phyloP scores from a whole-genome alignment of 176 grass and related monocot species.

The Avena insularis region DNA sequence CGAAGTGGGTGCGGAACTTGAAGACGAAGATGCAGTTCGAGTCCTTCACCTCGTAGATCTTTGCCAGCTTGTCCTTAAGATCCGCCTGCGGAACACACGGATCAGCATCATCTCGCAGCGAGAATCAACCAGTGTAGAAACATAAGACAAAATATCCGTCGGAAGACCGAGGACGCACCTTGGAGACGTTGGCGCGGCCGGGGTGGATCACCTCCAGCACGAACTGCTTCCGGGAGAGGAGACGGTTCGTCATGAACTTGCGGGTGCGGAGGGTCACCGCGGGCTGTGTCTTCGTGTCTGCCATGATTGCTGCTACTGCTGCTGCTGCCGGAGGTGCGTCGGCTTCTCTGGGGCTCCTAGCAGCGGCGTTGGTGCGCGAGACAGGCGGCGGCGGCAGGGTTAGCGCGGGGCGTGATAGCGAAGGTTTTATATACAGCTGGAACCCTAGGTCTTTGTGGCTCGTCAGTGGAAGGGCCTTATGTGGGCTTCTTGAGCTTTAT shows the following conservation, averaged over 20 bases:
- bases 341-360: not conserved
- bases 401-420: not conserved
- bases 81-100: conserved; percentile 53
- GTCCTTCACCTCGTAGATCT: conserved; percentile 82
- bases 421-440: conserved; percentile 15
- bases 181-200: conserved; percentile 92
- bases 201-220: conserved; percentile 96
- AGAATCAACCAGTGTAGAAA: not conserved
- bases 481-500: not conserved
- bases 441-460: conserved; percentile 37
- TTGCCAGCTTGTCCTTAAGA: conserved; percentile 73
- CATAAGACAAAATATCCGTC: not conserved
- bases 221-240: conserved; percentile 94
- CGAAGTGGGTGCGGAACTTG: conserved; percentile 97
- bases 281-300: conserved; percentile 64
- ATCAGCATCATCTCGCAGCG: not conserved
- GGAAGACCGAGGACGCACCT: conserved; percentile 44
- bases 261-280: conserved; percentile 86
- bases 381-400: conserved; percentile 22
- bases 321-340: conserved; percentile 26
- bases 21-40: conserved; percentile 94
- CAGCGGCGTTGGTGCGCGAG: not conserved
- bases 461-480: not conserved
- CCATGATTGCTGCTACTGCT: conserved; percentile 48
- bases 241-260: conserved; percentile 99